Evolutionary conservation across 1,284 basidiomycete genomes (phyloP).

Genomic region (Ustilago esculenta): DNA sequence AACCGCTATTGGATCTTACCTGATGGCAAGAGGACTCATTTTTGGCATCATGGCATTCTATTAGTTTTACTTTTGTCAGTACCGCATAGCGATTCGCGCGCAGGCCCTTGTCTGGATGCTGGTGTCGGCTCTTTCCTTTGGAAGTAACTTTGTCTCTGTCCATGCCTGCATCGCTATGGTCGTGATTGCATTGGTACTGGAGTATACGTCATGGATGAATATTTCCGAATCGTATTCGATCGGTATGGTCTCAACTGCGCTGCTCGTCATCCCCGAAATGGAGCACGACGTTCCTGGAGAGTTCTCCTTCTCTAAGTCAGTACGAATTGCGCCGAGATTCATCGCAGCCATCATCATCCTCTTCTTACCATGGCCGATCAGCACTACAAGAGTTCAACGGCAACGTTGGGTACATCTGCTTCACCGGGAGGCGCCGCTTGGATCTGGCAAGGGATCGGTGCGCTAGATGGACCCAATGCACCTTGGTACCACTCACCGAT

Average conservation of each 20-base stretch:
- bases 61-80: slow-evolving; percentile 57
- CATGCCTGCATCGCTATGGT: slow-evolving; percentile 50
- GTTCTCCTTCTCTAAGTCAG: slow-evolving; percentile 42
- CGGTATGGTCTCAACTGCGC: slow-evolving; percentile 43
- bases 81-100: slow-evolving; percentile 52
- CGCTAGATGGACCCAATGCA: slow-evolving; percentile 57
- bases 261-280: slow-evolving; percentile 49
- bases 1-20: slow-evolving; percentile 49
- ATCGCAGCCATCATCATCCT: slow-evolving; percentile 41
- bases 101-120: slow-evolving; percentile 39
- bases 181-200: slow-evolving; percentile 43
- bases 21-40: slow-evolving; percentile 44
- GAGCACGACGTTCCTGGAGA: slow-evolving; percentile 50
- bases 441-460: slow-evolving; percentile 50
- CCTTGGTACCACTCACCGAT: slow-evolving; percentile 29
- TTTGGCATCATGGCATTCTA: slow-evolving; percentile 41
- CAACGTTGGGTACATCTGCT: slow-evolving; percentile 45
- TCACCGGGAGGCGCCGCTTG: slow-evolving; percentile 23
- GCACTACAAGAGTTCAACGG: slow-evolving; percentile 24
- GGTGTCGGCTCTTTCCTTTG: slow-evolving; percentile 46
- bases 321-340: slow-evolving; percentile 45
- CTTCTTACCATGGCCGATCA: slow-evolving; percentile 52
- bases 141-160: slow-evolving; percentile 48
- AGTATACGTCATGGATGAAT: slow-evolving; percentile 51
- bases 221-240: slow-evolving; percentile 48